Evolutionary conservation across 2,329 filamentous ascomycete species (phyloP).

Genomic region (Xylariaceae sp.): DNA sequence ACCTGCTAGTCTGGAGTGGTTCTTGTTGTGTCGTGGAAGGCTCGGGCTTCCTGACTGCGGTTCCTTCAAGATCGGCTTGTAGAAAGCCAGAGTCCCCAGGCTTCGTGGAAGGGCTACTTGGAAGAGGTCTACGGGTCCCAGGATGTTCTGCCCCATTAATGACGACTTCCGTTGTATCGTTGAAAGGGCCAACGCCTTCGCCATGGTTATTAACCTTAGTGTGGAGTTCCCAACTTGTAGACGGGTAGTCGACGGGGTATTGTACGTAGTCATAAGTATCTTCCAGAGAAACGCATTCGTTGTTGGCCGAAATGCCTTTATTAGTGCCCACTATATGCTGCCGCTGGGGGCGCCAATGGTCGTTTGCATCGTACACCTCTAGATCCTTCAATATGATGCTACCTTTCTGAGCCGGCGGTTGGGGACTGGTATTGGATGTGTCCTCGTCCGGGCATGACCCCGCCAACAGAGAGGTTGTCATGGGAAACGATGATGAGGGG

Average conservation of each 20-base stretch:
- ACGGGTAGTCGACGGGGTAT: neutral
- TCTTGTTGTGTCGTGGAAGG: neutral
- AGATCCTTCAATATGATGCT: constrained; percentile 26
- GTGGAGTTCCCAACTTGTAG: neutral
- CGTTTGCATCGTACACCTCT: constrained; percentile 25
- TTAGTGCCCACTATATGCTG: neutral
- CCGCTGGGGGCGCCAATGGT: constrained; percentile 11
- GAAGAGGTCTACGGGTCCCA: constrained; percentile 16
- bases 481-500: neutral
- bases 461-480: neutral
- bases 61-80: neutral
- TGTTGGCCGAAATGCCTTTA: neutral
- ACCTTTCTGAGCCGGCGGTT: constrained; percentile 5
- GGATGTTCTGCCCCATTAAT: neutral
- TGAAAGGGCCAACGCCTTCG: neutral
- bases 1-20: neutral
- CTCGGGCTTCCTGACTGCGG: neutral
- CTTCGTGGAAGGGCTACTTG: constrained; percentile 4
- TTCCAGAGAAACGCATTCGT: neutral
- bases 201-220: neutral
- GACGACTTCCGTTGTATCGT: neutral
- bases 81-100: neutral
- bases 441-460: neutral
- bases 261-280: neutral
- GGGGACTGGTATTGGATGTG: neutral